Base-by-base conservation (phyloP, 257 asterid species). In the Lavandula angustifolia region DNA sequence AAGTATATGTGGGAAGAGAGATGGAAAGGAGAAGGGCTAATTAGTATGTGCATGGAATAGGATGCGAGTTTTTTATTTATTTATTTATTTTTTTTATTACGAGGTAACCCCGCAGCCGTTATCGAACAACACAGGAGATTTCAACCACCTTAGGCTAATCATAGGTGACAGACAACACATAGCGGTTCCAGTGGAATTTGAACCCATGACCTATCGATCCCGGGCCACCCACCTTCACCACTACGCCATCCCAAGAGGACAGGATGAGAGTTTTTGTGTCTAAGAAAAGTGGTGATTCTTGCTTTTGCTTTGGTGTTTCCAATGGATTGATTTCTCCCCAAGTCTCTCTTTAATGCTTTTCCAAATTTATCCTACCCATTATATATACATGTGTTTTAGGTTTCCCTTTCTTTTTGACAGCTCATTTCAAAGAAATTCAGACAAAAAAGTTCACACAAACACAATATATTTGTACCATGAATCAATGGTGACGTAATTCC, bases 211-310 rank as follows among this genome's bases (percentile, higher is more conserved):
- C n/a, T n/a, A n/a, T n/a, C n/a, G n/a, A n/a, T n/a, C n/a, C n/a
- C n/a, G n/a, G n/a, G n/a, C n/a, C n/a, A n/a, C n/a, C n/a, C n/a
- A n/a, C n/a, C n/a, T n/a, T n/a, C n/a, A n/a, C n/a, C n/a, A n/a
- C n/a, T n/a, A n/a, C n/a, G n/a, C n/a, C n/a, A n/a, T n/a, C n/a
- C n/a, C n/a, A n/a, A n/a, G n/a, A n/a, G n/a, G n/a, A n/a, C n/a
- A n/a, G 57, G 57, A 56, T 53, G 41, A 33, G 42, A 34, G 35
- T 56, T 33, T 34, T 42, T 22, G 44, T 53, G 54, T 60, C 75
- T 63, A 61, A 73, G 1, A 10, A 64, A 72, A 70, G 70, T 64
- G 41, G 62, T 64, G 72, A 66, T 81, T 71, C 85, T 74, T 81
- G 68, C 73, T 71, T 69, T 75, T 50, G 72, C 76, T 70, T 61